Conservation (phyloP, 108 stramenopile genomes). For the Nitzschia sp. region DNA sequence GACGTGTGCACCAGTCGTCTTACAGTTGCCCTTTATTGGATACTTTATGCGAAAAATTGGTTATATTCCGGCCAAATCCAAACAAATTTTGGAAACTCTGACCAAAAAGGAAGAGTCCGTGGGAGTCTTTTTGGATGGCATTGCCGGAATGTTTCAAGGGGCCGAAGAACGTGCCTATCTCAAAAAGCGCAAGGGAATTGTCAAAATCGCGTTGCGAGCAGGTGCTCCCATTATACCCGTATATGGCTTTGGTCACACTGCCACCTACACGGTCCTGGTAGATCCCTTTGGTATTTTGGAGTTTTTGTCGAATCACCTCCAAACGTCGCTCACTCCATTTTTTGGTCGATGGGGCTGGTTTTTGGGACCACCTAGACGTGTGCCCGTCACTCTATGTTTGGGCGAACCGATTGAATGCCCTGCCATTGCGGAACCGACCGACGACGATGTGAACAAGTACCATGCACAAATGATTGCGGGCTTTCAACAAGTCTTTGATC, state of each 20-base stretch:
- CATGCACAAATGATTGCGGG: constrained; percentile 54
- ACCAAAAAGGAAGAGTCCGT: constrained; percentile 63
- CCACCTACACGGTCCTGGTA: constrained; percentile 52
- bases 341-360: constrained; percentile 71
- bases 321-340: constrained; percentile 53
- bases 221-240: constrained; percentile 66
- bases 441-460: constrained; percentile 62
- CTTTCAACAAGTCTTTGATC: constrained; percentile 58
- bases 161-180: constrained; percentile 50
- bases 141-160: constrained; percentile 70
- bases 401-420: constrained; percentile 67
- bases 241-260: constrained; percentile 70
- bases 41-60: constrained; percentile 54
- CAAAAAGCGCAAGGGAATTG: constrained; percentile 64
- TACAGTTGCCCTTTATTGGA: constrained; percentile 55
- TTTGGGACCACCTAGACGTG: constrained; percentile 58
- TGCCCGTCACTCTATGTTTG: constrained; percentile 50
- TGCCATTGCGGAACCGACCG: constrained; percentile 50
- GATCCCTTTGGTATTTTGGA: constrained; percentile 72
- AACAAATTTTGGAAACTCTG: constrained; percentile 55
- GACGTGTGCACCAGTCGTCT: constrained; percentile 63
- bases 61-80: constrained; percentile 72
- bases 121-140: constrained; percentile 72
- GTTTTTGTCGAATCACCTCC: constrained; percentile 35
- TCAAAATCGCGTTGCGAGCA: constrained; percentile 67